Conservation (phyloP, 2,329 filamentous ascomycete genomes). For the Thelonectria blattea region DNA sequence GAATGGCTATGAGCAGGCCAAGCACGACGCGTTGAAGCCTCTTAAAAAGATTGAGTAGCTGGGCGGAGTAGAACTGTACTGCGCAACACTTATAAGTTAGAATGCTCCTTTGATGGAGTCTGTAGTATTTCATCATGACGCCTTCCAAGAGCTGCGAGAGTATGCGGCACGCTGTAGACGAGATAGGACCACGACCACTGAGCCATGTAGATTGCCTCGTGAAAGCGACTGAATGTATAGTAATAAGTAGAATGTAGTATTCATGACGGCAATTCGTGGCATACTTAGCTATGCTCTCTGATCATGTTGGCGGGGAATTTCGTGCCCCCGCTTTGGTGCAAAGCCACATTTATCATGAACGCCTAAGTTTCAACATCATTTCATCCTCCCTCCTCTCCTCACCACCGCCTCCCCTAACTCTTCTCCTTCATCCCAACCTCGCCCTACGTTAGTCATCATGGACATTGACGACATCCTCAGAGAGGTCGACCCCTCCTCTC, state of each 20-base stretch:
- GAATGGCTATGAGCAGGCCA: slow-evolving; percentile 60
- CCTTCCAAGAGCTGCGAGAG: too few relatives aligned
- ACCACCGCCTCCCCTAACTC: neutral
- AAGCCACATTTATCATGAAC: neutral
- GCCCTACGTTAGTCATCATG: slow-evolving; percentile 51
- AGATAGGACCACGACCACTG: too few relatives aligned
- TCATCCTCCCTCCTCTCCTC: slow-evolving; percentile 1
- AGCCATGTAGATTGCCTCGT: too few relatives aligned
- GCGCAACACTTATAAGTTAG: neutral
- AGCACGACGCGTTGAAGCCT: slow-evolving; percentile 38
- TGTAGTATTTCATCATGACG: neutral
- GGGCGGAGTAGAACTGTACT: neutral
- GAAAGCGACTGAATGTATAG: too few relatives aligned
- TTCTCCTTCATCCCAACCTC: neutral
- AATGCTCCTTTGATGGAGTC: neutral
- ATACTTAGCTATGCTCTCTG: neutral
- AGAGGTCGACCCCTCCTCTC: slow-evolving; percentile 68
- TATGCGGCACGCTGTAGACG: too few relatives aligned
- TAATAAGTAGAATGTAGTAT: too few relatives aligned
- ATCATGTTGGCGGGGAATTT: slow-evolving; percentile 7
- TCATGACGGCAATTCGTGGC: too few relatives aligned
- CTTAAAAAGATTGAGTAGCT: slow-evolving; percentile 42
- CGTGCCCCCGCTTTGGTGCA: slow-evolving; percentile 12
- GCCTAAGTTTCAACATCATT: neutral
- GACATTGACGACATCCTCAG: slow-evolving; percentile 83